These are phyloP conservation scores for Leucocoprinus sp. DNA, from an alignment of 768 basidiomycete species.

Conservation along the genomic window DNA sequence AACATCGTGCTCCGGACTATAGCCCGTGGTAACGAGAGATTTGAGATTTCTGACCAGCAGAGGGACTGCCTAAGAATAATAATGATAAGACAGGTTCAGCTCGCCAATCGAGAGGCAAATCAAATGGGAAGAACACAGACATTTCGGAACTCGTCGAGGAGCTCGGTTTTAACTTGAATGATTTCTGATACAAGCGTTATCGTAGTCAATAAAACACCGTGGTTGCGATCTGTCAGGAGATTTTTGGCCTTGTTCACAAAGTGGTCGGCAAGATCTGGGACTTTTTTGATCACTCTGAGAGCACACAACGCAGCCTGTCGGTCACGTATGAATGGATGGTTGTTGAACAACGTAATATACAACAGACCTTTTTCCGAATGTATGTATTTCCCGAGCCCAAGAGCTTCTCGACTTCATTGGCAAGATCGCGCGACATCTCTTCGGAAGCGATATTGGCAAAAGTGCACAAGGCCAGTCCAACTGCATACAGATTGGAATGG, in stretches of 20 bases:
- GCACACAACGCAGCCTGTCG: conserved; percentile 89
- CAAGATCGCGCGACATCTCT: conserved; percentile 98
- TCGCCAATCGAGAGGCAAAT: background rate
- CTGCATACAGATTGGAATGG: conserved; percentile 98
- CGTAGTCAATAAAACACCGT: conserved; percentile 90
- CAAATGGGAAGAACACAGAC: conserved; percentile 36
- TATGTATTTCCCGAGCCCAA: conserved; percentile 97
- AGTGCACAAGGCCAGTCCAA: conserved; percentile 93
- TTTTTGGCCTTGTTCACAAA: conserved; percentile 84
- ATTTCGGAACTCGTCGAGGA: conserved; percentile 83
- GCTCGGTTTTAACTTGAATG: conserved; percentile 69
- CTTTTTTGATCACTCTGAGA: conserved; percentile 87
- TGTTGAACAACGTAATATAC: background rate
- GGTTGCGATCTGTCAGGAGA: conserved; percentile 91
- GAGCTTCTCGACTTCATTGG: conserved; percentile 96
- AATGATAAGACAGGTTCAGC: conserved; percentile 4
- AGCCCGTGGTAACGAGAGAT: conserved; percentile 89
- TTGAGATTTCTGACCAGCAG: conserved; percentile 93
- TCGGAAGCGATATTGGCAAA: conserved; percentile 99
- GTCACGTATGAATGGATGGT: conserved; percentile 7
- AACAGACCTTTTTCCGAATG: conserved; percentile 90
- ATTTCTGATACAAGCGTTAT: conserved; percentile 95
- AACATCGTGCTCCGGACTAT: conserved; percentile 97
- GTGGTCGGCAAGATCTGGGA: conserved; percentile 92
- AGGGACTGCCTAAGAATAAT: conserved; percentile 79